Conservation (phyloP, 2,329 filamentous ascomycete species). For the Aspergillus aculeatinus region DNA sequence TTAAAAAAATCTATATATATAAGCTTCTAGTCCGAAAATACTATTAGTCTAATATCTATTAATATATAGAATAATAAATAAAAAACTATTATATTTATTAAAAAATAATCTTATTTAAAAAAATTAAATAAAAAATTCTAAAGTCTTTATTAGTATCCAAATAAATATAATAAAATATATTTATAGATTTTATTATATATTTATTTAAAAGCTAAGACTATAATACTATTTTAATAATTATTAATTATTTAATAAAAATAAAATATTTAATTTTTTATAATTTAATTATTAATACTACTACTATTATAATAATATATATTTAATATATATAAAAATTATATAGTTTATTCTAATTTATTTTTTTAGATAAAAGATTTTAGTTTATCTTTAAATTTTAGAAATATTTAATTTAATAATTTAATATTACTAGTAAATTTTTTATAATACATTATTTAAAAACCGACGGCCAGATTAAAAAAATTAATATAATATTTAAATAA, state of each 20-base stretch:
- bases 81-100: too few species aligned
- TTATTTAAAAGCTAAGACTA: too few species aligned
- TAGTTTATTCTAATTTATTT: too few species aligned
- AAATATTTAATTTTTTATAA: background rate
- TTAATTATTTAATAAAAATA: background rate
- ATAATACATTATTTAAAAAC: background rate
- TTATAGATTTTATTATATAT: background rate
- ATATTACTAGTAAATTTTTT: background rate
- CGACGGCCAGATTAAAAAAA: background rate
- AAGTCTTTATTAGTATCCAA: background rate
- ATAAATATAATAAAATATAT: background rate
- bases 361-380: too few species aligned
- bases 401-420: background rate
- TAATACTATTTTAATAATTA: background rate
- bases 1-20: background rate
- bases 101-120: background rate
- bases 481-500: background rate
- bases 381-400: too few species aligned
- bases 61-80: background rate
- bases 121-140: background rate
- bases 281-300: too few species aligned
- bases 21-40: background rate
- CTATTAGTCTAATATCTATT: background rate
- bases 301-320: too few species aligned
- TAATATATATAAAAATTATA: too few species aligned